Conservation (phyloP, 1,284 basidiomycete genomes). For the Ceratobasidium sp. region DNA sequence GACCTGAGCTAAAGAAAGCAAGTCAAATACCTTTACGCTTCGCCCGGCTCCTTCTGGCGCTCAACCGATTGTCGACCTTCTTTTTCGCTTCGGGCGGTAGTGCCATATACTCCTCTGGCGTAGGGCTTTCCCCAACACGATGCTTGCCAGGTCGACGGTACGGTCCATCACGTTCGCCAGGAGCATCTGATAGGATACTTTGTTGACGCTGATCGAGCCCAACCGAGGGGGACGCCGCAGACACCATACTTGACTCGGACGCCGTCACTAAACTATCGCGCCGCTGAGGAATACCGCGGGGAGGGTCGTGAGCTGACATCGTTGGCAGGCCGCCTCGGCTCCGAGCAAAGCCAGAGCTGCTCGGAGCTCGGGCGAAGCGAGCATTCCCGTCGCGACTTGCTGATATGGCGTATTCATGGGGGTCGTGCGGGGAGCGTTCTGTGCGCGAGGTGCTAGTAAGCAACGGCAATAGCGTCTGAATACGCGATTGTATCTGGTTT, state of each 20-base stretch:
- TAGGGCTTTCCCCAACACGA: slow-evolving; percentile 36
- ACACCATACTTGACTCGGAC: slow-evolving; percentile 30
- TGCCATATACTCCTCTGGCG: slow-evolving; percentile 35
- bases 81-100: slow-evolving; percentile 39
- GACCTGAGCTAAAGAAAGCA: neutral
- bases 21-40: slow-evolving; percentile 40
- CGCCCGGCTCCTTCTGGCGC: slow-evolving; percentile 32
- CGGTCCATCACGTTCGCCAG: neutral
- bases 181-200: slow-evolving; percentile 3
- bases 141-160: slow-evolving; percentile 36
- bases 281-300: slow-evolving; percentile 21
- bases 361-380: slow-evolving; percentile 34
- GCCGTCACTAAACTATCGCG: slow-evolving; percentile 25
- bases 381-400: slow-evolving; percentile 22
- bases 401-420: neutral
- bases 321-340: slow-evolving; percentile 9
- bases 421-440: slow-evolving; percentile 3
- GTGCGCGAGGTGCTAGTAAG: slow-evolving; percentile 41
- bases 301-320: neutral
- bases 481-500: slow-evolving; percentile 33
- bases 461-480: slow-evolving; percentile 32
- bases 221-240: slow-evolving; percentile 8
- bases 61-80: slow-evolving; percentile 39
- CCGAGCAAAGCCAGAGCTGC: slow-evolving; percentile 12
- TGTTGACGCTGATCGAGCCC: slow-evolving; percentile 20